Evolutionary conservation across 106 monocot genomes (phyloP), one percentile per base, ranked within the genome.

Genomic region (Acanthochlamys bracteata): DNA sequence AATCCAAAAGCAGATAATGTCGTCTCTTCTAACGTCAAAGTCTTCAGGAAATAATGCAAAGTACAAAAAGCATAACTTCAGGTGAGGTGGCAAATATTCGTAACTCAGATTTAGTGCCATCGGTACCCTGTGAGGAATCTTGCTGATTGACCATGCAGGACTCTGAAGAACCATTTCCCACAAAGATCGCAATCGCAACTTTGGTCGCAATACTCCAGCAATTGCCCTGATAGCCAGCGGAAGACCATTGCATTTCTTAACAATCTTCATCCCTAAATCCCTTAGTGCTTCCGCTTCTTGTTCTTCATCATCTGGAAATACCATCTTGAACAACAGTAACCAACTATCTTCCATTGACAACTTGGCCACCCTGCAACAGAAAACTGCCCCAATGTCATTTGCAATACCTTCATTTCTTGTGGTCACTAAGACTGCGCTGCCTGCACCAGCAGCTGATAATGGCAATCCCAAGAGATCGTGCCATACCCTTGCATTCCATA

Each of bases 31-130:
- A 15, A 26, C 12, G 3, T 21, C 20, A 27, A 15, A 15, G 13
- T 59, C 55, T 22, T 41, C 46, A 0, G 73, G 74, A 57, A 71
- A 75, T 41, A 83, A 57, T n/a, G 72, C 71, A 53, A 67, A 75
- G 26, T 79, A 79, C 2, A 83, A 46, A 46, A 83, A 79, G 41
- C 78, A 83, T 41, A 53, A 60, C 53, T 75, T 83, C 17, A 83
- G 43, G 25, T 75, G 41, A 4, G 53, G 23, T n/a, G 71, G 64
- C 46, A 84, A 60, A 41, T 72, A 69, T 15, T 66, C 59, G 39
- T 84, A 84, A 26, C 75, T 69, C 19, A 83, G n/a, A 39, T 79
- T 65, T 0, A 83, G 42, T 4, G 64, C 55, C 16, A 10, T 20
- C 59, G 40, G 52, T 13, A 75, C 47, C 7, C 49, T 55, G 4